These are phyloP conservation scores for Oxalis stricta DNA, from an alignment of 441 rosid genomes.

Conservation along the genomic window DNA sequence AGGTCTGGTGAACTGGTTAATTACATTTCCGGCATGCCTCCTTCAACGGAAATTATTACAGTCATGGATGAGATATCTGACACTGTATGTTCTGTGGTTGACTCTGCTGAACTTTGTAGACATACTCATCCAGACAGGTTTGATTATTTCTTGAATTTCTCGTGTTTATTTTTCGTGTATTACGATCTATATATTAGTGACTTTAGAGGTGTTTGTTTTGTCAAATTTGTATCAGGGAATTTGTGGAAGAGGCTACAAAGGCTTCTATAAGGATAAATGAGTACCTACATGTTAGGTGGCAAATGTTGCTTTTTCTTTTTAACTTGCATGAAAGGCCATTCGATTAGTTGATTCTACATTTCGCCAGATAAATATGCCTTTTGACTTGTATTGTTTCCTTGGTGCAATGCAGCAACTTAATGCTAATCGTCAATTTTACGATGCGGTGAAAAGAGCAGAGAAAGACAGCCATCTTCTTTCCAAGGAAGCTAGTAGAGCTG, in stretches of 20 bases:
- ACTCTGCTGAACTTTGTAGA: constrained; percentile 92
- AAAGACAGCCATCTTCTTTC: constrained; percentile 48
- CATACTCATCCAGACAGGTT: constrained; percentile 94
- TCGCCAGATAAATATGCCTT: too few species aligned
- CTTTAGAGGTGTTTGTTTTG: neutral
- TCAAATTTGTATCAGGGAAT: constrained; percentile 41
- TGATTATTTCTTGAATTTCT: neutral
- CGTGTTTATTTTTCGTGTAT: neutral
- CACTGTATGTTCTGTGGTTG: constrained; percentile 80
- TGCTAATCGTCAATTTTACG: constrained; percentile 63
- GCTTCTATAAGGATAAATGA: constrained; percentile 78
- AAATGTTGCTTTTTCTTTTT: constrained; percentile 26
- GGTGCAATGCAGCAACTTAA: constrained; percentile 50
- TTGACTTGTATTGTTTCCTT: constrained; percentile 4
- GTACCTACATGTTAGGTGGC: constrained; percentile 99
- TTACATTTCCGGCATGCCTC: constrained; percentile 52
- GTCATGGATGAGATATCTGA: constrained; percentile 95
- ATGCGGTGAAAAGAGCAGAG: constrained; percentile 81
- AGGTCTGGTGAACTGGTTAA: constrained; percentile 72
- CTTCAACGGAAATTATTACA: constrained; percentile 51
- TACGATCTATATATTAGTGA: neutral
- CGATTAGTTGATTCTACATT: too few species aligned
- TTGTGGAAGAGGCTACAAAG: constrained; percentile 75
- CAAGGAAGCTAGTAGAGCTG: constrained; percentile 75
- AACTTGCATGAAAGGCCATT: too few species aligned